Evolutionary conservation across 179 eudicot species (phyloP).

Genomic region (Dionaea muscipula): DNA sequence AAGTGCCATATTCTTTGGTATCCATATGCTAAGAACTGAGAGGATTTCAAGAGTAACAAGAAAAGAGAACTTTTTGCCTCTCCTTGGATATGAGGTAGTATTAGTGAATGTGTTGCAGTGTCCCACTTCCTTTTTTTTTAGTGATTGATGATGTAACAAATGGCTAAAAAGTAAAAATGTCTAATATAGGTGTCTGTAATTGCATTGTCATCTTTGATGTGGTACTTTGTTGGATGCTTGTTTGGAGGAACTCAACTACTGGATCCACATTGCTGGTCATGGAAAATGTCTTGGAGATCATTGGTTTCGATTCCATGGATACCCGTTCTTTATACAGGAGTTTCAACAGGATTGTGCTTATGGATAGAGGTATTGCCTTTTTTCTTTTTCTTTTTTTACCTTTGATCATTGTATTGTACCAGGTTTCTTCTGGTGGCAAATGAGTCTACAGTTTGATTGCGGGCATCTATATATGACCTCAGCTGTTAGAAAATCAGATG

Average conservation of each 20-base stretch:
- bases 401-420: no score
- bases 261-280: conserved; percentile 17
- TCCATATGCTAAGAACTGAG: conserved; percentile 51
- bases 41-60: conserved; percentile 32
- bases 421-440: conserved; percentile 1
- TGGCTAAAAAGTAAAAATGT: no score
- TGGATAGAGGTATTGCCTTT: conserved; percentile 50
- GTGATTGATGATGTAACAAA: not conserved
- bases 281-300: conserved; percentile 26
- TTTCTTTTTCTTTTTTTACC: not conserved
- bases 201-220: conserved; percentile 28
- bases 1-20: conserved; percentile 44
- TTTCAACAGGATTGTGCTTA: conserved; percentile 58
- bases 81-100: conserved; percentile 47
- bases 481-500: no score
- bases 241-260: conserved; percentile 6
- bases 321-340: conserved; percentile 61
- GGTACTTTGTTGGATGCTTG: conserved; percentile 30
- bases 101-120: not conserved
- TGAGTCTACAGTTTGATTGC: no score
- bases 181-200: conserved; percentile 33
- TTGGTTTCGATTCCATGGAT: conserved; percentile 47
- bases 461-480: no score
- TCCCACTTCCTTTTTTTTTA: not conserved
- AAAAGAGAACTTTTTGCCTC: conserved; percentile 32